These are phyloP conservation scores for Arachnomyces sp. DNA, from an alignment of 2,329 filamentous ascomycete genomes.

Conservation along the genomic window DNA sequence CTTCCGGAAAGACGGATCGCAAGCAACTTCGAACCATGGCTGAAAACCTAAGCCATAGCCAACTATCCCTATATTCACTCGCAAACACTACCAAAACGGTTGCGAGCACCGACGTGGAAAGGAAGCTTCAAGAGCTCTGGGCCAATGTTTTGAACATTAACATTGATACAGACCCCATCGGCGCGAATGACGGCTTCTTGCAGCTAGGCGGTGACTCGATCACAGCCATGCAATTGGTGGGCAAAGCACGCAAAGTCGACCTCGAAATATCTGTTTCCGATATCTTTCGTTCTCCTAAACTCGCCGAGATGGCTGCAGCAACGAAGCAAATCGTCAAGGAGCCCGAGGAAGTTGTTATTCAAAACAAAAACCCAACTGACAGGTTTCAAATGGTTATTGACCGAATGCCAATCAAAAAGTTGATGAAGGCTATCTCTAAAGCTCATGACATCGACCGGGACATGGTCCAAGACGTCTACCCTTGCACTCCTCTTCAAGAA, in stretches of 20 bases:
- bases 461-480: slow-evolving; percentile 33
- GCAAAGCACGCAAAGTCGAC: slow-evolving; percentile 11
- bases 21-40: slow-evolving; percentile 21
- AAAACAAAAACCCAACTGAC: not conserved
- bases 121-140: slow-evolving; percentile 10
- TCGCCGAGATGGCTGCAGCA: slow-evolving; percentile 26
- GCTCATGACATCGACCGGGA: slow-evolving; percentile 24
- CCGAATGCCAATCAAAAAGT: slow-evolving; percentile 4
- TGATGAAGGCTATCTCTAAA: slow-evolving; percentile 15
- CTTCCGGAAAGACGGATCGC: slow-evolving; percentile 31
- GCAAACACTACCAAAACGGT: slow-evolving; percentile 5
- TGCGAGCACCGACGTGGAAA: slow-evolving; percentile 5
- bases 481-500: slow-evolving; percentile 39
- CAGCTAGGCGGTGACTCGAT: slow-evolving; percentile 16
- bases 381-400: slow-evolving; percentile 14
- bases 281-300: slow-evolving; percentile 24
- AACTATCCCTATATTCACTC: slow-evolving; percentile 8
- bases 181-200: slow-evolving; percentile 14
- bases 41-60: slow-evolving; percentile 11
- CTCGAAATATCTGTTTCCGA: slow-evolving; percentile 15
- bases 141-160: slow-evolving; percentile 8
- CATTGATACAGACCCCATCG: slow-evolving; percentile 6
- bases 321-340: not conserved
- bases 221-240: slow-evolving; percentile 19
- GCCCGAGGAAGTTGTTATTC: slow-evolving; percentile 2